Evolutionary conservation across 768 basidiomycete species (phyloP).

Genomic region (Fomitopsis serialis): DNA sequence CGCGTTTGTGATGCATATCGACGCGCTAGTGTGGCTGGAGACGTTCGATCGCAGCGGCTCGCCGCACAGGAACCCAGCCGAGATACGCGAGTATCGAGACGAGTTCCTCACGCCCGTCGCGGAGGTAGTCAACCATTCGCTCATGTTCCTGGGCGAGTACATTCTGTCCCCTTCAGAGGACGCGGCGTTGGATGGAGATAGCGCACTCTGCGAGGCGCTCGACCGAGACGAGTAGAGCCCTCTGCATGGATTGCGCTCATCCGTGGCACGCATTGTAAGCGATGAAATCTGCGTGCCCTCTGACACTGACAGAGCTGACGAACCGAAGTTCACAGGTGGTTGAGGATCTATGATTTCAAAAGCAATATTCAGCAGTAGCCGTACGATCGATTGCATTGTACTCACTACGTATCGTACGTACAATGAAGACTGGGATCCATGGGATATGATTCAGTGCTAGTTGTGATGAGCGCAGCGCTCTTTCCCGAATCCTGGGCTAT

Average conservation of each 20-base stretch:
- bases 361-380: no score
- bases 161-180: background rate
- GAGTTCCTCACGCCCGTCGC: background rate
- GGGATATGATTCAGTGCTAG: no score
- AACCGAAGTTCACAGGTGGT: no score
- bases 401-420: background rate
- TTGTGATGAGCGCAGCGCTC: no score
- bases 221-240: background rate
- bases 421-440: no score
- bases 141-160: background rate
- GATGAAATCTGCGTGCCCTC: no score
- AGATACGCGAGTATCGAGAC: background rate
- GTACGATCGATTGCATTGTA: no score
- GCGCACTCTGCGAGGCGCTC: background rate
- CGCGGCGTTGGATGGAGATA: background rate
- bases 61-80: background rate
- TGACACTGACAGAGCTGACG: no score
- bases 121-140: background rate
- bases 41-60: background rate
- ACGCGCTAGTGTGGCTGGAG: constrained; percentile 18
- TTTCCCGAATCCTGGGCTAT: no score
- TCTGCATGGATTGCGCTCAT: background rate
- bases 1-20: constrained; percentile 11
- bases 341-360: no score
- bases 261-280: background rate